A percentile compares a stretch with the other conserved stretches of the same genome.
Evolutionary conservation across 192 early-diverging fungal species (phyloP).

Genomic region (Diversispora epigaea): DNA sequence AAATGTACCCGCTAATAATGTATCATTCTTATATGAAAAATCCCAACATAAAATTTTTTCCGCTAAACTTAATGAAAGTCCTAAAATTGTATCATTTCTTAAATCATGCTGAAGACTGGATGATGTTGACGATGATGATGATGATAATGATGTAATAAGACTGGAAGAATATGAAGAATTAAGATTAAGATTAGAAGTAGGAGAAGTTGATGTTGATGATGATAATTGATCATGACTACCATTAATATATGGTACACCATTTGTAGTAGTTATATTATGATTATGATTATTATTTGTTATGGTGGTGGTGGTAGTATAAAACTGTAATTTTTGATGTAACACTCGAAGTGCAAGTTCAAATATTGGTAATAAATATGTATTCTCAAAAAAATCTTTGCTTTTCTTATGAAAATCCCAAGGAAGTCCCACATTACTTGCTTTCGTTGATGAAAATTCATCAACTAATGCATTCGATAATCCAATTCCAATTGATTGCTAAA

Average conservation of each 20-base stretch:
- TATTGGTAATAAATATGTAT: conserved; percentile 46
- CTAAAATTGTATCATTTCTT: conserved; percentile 36
- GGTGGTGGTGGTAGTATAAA: not conserved
- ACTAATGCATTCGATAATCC: conserved; percentile 53
- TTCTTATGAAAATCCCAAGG: conserved; percentile 67
- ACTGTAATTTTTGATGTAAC: conserved; percentile 47
- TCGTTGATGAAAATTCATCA: conserved; percentile 65
- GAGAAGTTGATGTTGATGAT: no score
- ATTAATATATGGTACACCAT: no score
- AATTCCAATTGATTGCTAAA: conserved; percentile 42
- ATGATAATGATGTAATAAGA: no score
- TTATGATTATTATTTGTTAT: no score
- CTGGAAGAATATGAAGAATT: no score
- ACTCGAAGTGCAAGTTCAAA: conserved; percentile 54
- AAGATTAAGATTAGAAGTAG: no score
- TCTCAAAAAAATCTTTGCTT: conserved; percentile 63
- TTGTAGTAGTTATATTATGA: no score
- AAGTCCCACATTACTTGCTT: conserved; percentile 60
- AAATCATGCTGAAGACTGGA: not conserved
- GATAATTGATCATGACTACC: no score
- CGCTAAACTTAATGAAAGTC: conserved; percentile 33
- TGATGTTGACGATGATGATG: not conserved
- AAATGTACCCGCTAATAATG: conserved; percentile 43
- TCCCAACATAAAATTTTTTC: conserved; percentile 61
- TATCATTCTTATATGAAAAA: conserved; percentile 44